Evolutionary conservation across 2,329 filamentous ascomycete genomes (phyloP).

Genomic region (Ascochyta clinopodiicola): DNA sequence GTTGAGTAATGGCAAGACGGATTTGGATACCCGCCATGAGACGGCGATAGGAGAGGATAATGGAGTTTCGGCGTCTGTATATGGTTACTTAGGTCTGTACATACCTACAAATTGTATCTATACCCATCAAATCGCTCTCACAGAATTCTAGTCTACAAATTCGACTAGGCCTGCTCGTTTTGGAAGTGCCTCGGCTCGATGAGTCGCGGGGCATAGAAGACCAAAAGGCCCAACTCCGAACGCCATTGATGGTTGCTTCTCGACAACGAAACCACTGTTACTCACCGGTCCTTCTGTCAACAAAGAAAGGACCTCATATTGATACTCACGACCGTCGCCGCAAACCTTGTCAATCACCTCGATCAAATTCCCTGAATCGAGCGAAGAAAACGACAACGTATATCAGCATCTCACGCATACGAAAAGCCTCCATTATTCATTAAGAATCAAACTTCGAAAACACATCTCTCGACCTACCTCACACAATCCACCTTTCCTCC

Average conservation of each 20-base stretch:
- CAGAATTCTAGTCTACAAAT: not conserved
- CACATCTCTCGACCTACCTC: not conserved
- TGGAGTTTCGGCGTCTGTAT: not conserved
- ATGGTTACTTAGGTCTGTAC: not conserved
- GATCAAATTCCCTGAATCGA: not conserved
- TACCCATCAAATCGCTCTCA: not conserved
- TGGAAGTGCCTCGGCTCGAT: not conserved
- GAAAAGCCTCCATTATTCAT: not conserved
- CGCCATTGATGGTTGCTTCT: not conserved
- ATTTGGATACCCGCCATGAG: not conserved
- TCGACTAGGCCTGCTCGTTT: not conserved
- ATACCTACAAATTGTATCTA: not conserved
- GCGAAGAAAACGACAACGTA: not conserved
- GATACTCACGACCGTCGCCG: not conserved
- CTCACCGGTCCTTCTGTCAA: not conserved
- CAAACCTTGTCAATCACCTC: not conserved
- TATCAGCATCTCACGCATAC: not conserved
- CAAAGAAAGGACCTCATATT: not conserved
- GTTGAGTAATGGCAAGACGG: constrained; percentile 7
- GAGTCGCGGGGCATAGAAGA: not conserved
- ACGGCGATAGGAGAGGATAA: not conserved
- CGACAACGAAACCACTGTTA: not conserved
- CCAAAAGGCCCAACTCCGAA: not conserved
- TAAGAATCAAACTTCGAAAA: not conserved
- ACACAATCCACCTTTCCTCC: not conserved